Percentiles rank a stretch among this genome's conserved stretches.
phyloP scores from a whole-genome alignment of 2,329 filamentous ascomycete species.

The Pleoardoris graminearum region DNA sequence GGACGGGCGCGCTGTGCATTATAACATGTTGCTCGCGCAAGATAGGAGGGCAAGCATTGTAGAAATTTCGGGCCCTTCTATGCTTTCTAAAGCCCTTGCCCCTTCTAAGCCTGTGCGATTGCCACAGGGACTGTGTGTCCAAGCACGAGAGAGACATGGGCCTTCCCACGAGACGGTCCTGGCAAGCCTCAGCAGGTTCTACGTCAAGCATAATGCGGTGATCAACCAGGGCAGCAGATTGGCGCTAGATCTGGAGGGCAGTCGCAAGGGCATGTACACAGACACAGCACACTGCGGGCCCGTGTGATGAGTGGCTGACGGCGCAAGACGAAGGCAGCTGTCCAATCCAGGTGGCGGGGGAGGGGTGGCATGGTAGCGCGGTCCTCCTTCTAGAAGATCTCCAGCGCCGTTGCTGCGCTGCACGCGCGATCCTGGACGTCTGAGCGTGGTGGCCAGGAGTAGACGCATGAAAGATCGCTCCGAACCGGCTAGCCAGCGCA shows the following conservation, averaged over 20 bases:
- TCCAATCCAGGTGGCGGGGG: slow-evolving; percentile 31
- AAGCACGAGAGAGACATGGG: slow-evolving; percentile 45
- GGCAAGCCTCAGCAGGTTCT: slow-evolving; percentile 48
- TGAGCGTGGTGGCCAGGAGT: slow-evolving; percentile 40
- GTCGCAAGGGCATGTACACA: slow-evolving; percentile 40
- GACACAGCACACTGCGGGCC: slow-evolving; percentile 41
- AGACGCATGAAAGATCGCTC: slow-evolving; percentile 39
- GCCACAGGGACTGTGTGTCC: slow-evolving; percentile 48
- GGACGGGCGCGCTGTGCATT: slow-evolving; percentile 45
- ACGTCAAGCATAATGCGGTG: slow-evolving; percentile 52
- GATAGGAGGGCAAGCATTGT: slow-evolving; percentile 44
- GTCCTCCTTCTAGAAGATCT: slow-evolving; percentile 51
- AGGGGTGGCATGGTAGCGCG: slow-evolving; percentile 35
- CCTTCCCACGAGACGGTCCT: slow-evolving; percentile 48
- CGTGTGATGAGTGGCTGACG: slow-evolving; percentile 47
- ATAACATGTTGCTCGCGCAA: slow-evolving; percentile 43
- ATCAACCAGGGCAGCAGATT: slow-evolving; percentile 46
- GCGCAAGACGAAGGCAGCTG: slow-evolving; percentile 43
- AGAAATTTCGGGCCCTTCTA: slow-evolving; percentile 43
- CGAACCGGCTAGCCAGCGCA: slow-evolving; percentile 39
- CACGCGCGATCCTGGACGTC: slow-evolving; percentile 39
- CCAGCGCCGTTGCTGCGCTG: slow-evolving; percentile 46
- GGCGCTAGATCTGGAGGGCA: slow-evolving; percentile 45
- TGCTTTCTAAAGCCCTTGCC: slow-evolving; percentile 40
- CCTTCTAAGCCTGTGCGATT: slow-evolving; percentile 41